phyloP scores from a whole-genome alignment of 345 rosid genomes.

The Linum usitatissimum region DNA sequence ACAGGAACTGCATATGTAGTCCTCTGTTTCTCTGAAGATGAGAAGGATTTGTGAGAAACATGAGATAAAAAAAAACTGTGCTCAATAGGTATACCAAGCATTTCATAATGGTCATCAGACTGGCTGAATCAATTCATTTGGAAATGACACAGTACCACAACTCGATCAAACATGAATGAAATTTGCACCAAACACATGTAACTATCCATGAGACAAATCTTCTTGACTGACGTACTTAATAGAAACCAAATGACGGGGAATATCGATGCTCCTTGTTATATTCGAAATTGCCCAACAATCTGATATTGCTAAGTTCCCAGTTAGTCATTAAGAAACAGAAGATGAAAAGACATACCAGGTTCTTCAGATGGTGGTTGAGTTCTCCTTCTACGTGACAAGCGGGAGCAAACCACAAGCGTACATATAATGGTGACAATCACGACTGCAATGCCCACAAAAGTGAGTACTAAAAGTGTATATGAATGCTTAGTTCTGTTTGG shows the following conservation, averaged over 20 bases:
- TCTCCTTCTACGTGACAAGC: conserved; percentile 47
- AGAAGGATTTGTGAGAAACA: background rate
- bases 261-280: no score
- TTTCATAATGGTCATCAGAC: background rate
- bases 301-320: background rate
- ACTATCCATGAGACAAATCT: no score
- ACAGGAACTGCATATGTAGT: conserved; percentile 33
- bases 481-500: conserved; percentile 47
- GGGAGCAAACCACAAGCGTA: conserved; percentile 52
- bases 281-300: background rate
- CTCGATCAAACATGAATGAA: background rate
- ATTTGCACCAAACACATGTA: no score
- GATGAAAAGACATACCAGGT: conserved; percentile 38
- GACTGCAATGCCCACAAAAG: conserved; percentile 61
- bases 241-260: no score
- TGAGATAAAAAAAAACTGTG: background rate
- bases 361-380: conserved; percentile 39
- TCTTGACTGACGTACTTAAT: no score
- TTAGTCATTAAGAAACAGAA: background rate
- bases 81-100: background rate
- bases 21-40: conserved; percentile 50
- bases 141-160: background rate
- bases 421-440: conserved; percentile 38
- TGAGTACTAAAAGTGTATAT: conserved; percentile 32
- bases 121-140: background rate